Percentiles rank a stretch among this genome's conserved stretches.
These are phyloP conservation scores for Neonectria hederae DNA, from an alignment of 2,329 filamentous ascomycete genomes.

Conservation along the genomic window DNA sequence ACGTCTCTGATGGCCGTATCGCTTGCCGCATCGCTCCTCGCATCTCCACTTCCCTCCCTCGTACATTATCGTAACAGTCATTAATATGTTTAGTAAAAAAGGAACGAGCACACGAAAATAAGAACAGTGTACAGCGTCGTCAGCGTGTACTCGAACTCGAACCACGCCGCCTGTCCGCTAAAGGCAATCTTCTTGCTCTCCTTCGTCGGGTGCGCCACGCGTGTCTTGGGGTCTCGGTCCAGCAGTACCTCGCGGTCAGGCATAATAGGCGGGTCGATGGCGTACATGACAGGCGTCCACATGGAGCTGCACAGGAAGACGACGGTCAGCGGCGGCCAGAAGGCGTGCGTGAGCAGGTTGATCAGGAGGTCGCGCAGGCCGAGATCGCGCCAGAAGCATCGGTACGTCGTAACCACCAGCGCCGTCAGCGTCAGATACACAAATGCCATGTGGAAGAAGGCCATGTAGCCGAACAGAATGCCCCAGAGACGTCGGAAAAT, in stretches of 20 bases:
- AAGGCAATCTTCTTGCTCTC: conserved; percentile 65
- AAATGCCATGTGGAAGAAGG: conserved; percentile 63
- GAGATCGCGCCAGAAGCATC: conserved; percentile 55
- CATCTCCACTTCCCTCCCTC: conserved; percentile 6
- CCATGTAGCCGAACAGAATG: conserved; percentile 66
- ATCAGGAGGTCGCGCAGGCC: conserved; percentile 54
- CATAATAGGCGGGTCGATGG: conserved; percentile 67
- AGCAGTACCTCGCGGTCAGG: conserved; percentile 67
- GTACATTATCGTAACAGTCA: conserved; percentile 40
- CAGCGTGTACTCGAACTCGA: conserved; percentile 63
- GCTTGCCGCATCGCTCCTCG: no score
- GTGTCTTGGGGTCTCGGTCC: conserved; percentile 62
- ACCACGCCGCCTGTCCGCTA: conserved; percentile 62
- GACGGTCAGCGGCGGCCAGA: conserved; percentile 70
- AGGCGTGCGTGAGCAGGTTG: conserved; percentile 66
- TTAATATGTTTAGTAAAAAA: conserved; percentile 37
- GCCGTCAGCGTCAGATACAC: conserved; percentile 63
- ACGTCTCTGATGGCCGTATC: neutral
- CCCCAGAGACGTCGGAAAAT: conserved; percentile 63
- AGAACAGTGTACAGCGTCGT: conserved; percentile 60
- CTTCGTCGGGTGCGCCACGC: conserved; percentile 61
- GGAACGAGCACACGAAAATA: conserved; percentile 57
- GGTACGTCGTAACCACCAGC: conserved; percentile 60
- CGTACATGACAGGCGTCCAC: conserved; percentile 69
- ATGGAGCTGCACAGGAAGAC: conserved; percentile 63